Evolutionary conservation across 495 filamentous ascomycete species (phyloP), one percentile per base, ranked within the genome.

Genomic region (Aspergillus avenaceus): DNA sequence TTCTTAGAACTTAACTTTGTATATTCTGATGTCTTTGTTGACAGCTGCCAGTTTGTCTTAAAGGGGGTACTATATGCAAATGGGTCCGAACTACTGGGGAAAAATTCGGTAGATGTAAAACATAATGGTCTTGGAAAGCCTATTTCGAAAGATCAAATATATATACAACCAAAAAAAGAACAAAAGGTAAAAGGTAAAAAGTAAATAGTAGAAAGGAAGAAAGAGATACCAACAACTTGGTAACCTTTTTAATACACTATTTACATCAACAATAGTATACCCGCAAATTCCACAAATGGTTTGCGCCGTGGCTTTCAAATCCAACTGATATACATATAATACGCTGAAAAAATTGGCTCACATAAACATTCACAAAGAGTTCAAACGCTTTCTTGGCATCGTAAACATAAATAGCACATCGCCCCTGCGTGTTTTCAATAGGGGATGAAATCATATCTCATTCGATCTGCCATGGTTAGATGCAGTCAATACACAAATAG

Each of bases 391-490:
- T 14, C 46, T 49, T 49, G 23, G 36, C 53, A 58, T 60, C 48
- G 60, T 50, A 52, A 50, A 55, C 56, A 56, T 51, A 43, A 44
- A 26, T 18, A 49, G 26, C 32, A 41, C 23, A 29, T 23, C 16
- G 19, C 29, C 19, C 44, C 19, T 12, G 7, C 16, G 23, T 24
- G 9, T 3, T 23, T 34, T 45, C 56, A 75, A 54, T 75, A 75
- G 6, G 72, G 72, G 45, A 75, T 75, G 42, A 75, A 75, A 48
- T 75, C 72, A 44, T 73, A 66, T 16, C 58, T 62, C 72, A 75
- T 74, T 18, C 72, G 70, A 56, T 72, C 72, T 75, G 37, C 2
- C n/a, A 2, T 16, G 7, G 43, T 68, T 42, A 67, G 34, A 5
- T 8, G 14, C 31, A 45, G 24, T 7, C 27, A 32, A 41, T 8